These are phyloP conservation scores for Rhinocladiella mackenziei DNA, from an alignment of 2,329 filamentous ascomycete species.

Conservation along the genomic window DNA sequence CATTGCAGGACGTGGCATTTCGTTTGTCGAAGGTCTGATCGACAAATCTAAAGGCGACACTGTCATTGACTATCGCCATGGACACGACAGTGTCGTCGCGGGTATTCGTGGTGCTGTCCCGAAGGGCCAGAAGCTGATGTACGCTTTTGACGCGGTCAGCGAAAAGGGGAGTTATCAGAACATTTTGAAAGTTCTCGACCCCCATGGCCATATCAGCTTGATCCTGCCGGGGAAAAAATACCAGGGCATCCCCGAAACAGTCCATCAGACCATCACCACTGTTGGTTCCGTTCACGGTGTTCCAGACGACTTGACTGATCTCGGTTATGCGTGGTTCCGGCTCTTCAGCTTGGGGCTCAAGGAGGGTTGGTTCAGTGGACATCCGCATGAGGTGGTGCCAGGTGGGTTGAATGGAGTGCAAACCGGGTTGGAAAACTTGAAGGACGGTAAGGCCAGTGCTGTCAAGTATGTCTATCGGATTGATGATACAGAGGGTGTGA, in stretches of 20 bases:
- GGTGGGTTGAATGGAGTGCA: slow-evolving; percentile 55
- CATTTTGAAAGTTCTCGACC: slow-evolving; percentile 43
- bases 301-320: slow-evolving; percentile 34
- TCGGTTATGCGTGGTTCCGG: slow-evolving; percentile 45
- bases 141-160: slow-evolving; percentile 57
- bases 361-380: slow-evolving; percentile 49
- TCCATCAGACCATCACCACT: slow-evolving; percentile 20
- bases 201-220: slow-evolving; percentile 21
- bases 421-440: slow-evolving; percentile 52
- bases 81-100: slow-evolving; percentile 50
- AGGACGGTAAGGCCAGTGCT: slow-evolving; percentile 58
- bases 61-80: slow-evolving; percentile 58
- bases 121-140: slow-evolving; percentile 40
- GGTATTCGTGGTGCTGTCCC: slow-evolving; percentile 44
- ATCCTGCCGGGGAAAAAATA: slow-evolving; percentile 23
- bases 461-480: slow-evolving; percentile 62
- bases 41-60: slow-evolving; percentile 53
- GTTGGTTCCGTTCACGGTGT: slow-evolving; percentile 25
- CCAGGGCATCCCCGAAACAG: slow-evolving; percentile 20
- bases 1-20: slow-evolving; percentile 52
- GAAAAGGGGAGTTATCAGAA: slow-evolving; percentile 50
- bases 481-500: slow-evolving; percentile 41
- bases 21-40: slow-evolving; percentile 53
- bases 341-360: slow-evolving; percentile 46
- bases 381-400: slow-evolving; percentile 49